These are phyloP conservation scores for Spathaspora passalidarum DNA, from an alignment of 805 yeast genomes.

Conservation along the genomic window DNA sequence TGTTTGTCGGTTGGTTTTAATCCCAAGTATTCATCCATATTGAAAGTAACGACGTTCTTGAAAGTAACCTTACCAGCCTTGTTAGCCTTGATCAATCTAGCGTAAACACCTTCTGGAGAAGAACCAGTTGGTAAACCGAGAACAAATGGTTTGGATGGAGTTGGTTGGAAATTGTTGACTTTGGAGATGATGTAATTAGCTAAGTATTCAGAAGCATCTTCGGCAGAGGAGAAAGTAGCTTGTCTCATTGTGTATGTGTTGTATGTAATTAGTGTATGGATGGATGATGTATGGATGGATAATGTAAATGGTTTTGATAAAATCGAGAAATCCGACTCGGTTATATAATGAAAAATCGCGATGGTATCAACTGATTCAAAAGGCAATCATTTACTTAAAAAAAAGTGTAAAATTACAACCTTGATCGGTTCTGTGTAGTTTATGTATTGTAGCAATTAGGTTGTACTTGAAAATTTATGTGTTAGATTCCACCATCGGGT, in stretches of 20 bases:
- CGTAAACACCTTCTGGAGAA: conserved; percentile 56
- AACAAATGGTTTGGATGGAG: conserved; percentile 46
- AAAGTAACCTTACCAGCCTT: conserved; percentile 42
- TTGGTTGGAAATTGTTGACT: conserved; percentile 45
- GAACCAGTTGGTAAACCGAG: conserved; percentile 63
- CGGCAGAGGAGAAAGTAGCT: conserved; percentile 32
- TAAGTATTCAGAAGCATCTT: conserved; percentile 41
- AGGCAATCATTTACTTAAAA: neutral
- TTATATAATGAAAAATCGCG: neutral
- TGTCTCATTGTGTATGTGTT: conserved; percentile 21
- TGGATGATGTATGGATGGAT: neutral
- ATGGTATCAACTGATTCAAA: neutral
- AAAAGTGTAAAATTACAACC: no score
- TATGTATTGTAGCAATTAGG: neutral
- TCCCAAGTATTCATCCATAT: conserved; percentile 61
- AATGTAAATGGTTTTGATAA: neutral
- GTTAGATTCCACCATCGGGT: neutral
- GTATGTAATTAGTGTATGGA: neutral
- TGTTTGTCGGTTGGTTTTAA: conserved; percentile 46
- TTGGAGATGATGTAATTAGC: conserved; percentile 44
- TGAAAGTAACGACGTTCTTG: conserved; percentile 54
- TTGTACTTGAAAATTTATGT: neutral
- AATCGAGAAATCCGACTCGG: neutral
- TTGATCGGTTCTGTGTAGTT: neutral
- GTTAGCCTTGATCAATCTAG: conserved; percentile 42